A percentile compares a stretch with the other conserved stretches of the same genome.
Evolutionary conservation across 176 grass and related monocot genomes (phyloP).

Genomic region (Oryza coarctata): DNA sequence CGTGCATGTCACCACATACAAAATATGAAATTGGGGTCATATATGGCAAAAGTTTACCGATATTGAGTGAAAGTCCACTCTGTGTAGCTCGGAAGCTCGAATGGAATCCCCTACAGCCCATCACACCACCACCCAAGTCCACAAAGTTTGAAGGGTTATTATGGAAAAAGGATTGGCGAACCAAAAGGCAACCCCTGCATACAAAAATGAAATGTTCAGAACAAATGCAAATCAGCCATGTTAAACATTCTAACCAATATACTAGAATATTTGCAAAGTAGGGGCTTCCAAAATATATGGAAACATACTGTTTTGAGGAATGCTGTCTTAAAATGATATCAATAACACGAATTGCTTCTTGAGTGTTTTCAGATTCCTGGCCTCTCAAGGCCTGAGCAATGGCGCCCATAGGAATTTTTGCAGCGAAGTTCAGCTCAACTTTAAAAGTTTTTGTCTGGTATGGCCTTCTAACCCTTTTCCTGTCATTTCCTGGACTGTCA

Average conservation of each 20-base stretch:
- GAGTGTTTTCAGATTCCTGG: constrained; percentile 70
- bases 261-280: background rate
- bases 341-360: constrained; percentile 80
- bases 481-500: constrained; percentile 55
- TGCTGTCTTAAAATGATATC: constrained; percentile 92
- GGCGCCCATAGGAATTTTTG: constrained; percentile 79
- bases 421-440: constrained; percentile 62
- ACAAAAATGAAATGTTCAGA: background rate
- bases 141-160: constrained; percentile 71
- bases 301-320: constrained; percentile 65
- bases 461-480: constrained; percentile 56
- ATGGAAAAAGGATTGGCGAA: constrained; percentile 84
- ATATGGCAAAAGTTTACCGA: constrained; percentile 49
- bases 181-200: constrained; percentile 84
- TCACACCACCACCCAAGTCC: constrained; percentile 76
- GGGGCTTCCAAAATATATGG: background rate
- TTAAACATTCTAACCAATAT: background rate
- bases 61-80: constrained; percentile 81
- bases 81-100: constrained; percentile 86
- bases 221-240: background rate
- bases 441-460: constrained; percentile 77
- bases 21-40: background rate
- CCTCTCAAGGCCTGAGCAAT: constrained; percentile 72
- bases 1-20: background rate
- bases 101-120: constrained; percentile 89